Evolutionary conservation across 73 alveolate genomes (phyloP).

Genomic region (Paramecium tetraurelia): DNA sequence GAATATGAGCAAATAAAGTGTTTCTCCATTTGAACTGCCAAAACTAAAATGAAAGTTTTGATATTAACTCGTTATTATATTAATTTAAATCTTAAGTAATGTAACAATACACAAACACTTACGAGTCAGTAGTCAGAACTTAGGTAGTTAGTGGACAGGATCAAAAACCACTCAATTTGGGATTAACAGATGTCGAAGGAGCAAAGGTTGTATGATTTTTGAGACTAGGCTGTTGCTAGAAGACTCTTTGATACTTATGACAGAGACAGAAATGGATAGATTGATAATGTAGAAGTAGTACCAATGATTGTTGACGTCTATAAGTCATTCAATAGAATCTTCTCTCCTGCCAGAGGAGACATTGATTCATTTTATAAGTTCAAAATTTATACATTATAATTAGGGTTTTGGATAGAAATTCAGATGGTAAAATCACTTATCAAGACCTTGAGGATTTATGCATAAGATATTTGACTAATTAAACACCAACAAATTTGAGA

Average conservation of each 20-base stretch:
- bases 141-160: slow-evolving; percentile 11
- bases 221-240: slow-evolving; percentile 47
- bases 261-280: slow-evolving; percentile 48
- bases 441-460: slow-evolving; percentile 37
- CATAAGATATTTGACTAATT: slow-evolving; percentile 17
- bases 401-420: slow-evolving; percentile 42
- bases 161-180: slow-evolving; percentile 11
- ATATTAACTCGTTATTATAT: neutral
- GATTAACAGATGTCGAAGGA: slow-evolving; percentile 45
- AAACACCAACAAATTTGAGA: slow-evolving; percentile 50
- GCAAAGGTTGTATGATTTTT: slow-evolving; percentile 2
- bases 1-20: neutral
- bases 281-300: slow-evolving; percentile 44
- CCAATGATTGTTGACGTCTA: slow-evolving; percentile 52
- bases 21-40: slow-evolving; percentile 53
- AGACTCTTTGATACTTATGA: slow-evolving; percentile 50
- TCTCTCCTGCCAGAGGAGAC: slow-evolving; percentile 36
- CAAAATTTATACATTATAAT: neutral
- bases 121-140: slow-evolving; percentile 37
- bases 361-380: slow-evolving; percentile 45
- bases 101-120: neutral
- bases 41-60: slow-evolving; percentile 19
- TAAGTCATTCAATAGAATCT: slow-evolving; percentile 49
- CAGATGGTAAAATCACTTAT: slow-evolving; percentile 36
- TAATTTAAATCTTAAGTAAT: neutral